A percentile compares a stretch with the other conserved stretches of the same genome.
Evolutionary conservation across 2,329 filamentous ascomycete species (phyloP).

Genomic region (Botryotinia narcissicola): DNA sequence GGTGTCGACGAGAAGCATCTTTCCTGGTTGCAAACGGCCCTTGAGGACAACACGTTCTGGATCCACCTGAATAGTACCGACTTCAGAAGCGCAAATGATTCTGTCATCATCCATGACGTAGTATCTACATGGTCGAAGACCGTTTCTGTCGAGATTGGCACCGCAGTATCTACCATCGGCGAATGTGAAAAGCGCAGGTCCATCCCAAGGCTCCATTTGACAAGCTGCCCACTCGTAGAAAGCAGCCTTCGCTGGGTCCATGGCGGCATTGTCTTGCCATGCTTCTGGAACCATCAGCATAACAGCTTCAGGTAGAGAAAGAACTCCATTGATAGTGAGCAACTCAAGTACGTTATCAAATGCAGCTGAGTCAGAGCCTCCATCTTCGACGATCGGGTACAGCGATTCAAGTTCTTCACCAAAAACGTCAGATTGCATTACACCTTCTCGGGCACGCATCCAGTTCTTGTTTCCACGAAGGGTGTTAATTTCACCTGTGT

Average conservation of each 20-base stretch:
- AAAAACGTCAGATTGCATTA: slow-evolving; percentile 90
- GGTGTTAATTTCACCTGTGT: slow-evolving; percentile 83
- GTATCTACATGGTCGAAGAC: slow-evolving; percentile 91
- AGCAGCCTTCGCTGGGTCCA: slow-evolving; percentile 93
- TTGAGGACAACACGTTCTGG: slow-evolving; percentile 89
- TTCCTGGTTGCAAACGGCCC: slow-evolving; percentile 87
- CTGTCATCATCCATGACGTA: slow-evolving; percentile 96
- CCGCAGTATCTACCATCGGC: slow-evolving; percentile 95
- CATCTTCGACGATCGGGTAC: slow-evolving; percentile 94
- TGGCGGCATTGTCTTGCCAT: slow-evolving; percentile 89
- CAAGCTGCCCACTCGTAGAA: slow-evolving; percentile 99
- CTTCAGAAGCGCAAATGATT: slow-evolving; percentile 95
- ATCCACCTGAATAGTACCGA: slow-evolving; percentile 88
- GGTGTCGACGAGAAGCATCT: slow-evolving; percentile 95
- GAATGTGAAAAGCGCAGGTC: slow-evolving; percentile 94
- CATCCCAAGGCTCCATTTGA: slow-evolving; percentile 99
- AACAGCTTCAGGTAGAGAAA: slow-evolving; percentile 91
- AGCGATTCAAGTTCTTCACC: slow-evolving; percentile 86
- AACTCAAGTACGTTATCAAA: slow-evolving; percentile 97
- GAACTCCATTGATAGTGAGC: slow-evolving; percentile 89
- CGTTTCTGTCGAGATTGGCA: slow-evolving; percentile 94
- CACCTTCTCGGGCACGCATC: slow-evolving; percentile 96
- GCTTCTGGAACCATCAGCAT: slow-evolving; percentile 99
- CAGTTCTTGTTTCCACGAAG: slow-evolving; percentile 98
- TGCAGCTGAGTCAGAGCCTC: slow-evolving; percentile 92